Percentiles rank a stretch among this genome's conserved stretches.
These are phyloP conservation scores for Clathrus columnatus DNA, from an alignment of 768 basidiomycete species.

Conservation along the genomic window DNA sequence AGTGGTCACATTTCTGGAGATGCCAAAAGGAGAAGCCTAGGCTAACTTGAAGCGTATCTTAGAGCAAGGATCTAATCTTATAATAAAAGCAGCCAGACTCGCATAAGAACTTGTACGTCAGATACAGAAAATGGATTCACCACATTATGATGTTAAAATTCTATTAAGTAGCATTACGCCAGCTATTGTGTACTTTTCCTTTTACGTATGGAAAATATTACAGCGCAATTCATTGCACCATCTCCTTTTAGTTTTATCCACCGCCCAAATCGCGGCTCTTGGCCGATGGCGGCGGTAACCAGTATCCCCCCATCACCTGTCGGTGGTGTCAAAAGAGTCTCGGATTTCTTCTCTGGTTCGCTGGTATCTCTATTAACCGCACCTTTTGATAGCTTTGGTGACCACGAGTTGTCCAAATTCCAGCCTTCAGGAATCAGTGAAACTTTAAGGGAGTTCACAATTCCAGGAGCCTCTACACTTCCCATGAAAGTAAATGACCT, in stretches of 20 bases:
- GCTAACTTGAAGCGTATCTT: background rate
- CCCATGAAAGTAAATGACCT: constrained; percentile 67
- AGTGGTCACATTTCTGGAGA: no score
- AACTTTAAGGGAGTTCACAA: constrained; percentile 87
- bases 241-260: constrained; percentile 73
- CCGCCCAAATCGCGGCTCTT: constrained; percentile 84
- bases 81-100: background rate
- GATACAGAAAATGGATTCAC: background rate
- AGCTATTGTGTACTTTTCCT: background rate
- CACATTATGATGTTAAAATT: background rate
- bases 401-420: constrained; percentile 37
- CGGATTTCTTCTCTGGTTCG: no score
- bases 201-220: constrained; percentile 49
- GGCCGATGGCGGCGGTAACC: constrained; percentile 72
- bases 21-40: no score
- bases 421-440: constrained; percentile 40
- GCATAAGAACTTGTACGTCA: background rate
- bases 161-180: background rate
- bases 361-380: background rate
- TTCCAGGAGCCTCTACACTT: constrained; percentile 58
- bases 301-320: constrained; percentile 27
- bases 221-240: constrained; percentile 63
- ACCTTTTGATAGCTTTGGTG: constrained; percentile 2
- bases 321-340: no score
- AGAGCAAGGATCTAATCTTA: background rate